These are phyloP conservation scores for Fusarium tupiense DNA, from an alignment of 2,329 filamentous ascomycete genomes.

Conservation along the genomic window DNA sequence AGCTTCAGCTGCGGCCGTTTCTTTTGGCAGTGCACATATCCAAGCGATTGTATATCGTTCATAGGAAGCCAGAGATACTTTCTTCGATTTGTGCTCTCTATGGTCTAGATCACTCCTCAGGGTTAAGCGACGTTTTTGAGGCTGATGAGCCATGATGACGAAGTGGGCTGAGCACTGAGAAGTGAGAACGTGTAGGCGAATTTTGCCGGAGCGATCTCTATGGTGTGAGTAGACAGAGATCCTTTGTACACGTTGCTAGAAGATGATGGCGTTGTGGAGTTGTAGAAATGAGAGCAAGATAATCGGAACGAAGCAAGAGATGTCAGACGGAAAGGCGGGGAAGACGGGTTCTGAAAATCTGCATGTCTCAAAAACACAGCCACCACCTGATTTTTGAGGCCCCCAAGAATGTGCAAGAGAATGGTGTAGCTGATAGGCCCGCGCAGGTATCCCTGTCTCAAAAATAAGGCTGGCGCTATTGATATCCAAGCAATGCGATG, in stretches of 20 bases:
- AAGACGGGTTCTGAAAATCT: neutral
- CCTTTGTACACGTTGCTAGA: neutral
- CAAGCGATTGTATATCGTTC: constrained; percentile 12
- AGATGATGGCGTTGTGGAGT: neutral
- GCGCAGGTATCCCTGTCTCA: neutral
- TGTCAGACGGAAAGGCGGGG: neutral
- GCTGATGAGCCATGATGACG: neutral
- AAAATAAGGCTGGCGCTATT: too few species aligned
- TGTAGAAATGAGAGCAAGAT: neutral
- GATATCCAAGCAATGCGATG: too few species aligned
- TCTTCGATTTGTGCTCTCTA: neutral
- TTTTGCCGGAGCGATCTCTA: fast-evolving
- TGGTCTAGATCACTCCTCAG: fast-evolving
- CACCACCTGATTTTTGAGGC: neutral
- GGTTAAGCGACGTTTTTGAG: neutral
- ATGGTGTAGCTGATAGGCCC: neutral
- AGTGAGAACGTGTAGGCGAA: neutral
- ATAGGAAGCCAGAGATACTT: fast-evolving
- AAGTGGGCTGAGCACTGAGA: neutral
- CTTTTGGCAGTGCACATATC: constrained; percentile 16
- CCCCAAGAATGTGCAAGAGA: neutral
- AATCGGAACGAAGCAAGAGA: neutral
- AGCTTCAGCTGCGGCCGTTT: neutral
- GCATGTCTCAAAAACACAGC: neutral
- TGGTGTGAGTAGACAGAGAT: fast-evolving